A percentile compares a stretch with the other conserved stretches of the same genome.
Conservation (phyloP, 2,329 filamentous ascomycete species). For the Trichoderma sp. region DNA sequence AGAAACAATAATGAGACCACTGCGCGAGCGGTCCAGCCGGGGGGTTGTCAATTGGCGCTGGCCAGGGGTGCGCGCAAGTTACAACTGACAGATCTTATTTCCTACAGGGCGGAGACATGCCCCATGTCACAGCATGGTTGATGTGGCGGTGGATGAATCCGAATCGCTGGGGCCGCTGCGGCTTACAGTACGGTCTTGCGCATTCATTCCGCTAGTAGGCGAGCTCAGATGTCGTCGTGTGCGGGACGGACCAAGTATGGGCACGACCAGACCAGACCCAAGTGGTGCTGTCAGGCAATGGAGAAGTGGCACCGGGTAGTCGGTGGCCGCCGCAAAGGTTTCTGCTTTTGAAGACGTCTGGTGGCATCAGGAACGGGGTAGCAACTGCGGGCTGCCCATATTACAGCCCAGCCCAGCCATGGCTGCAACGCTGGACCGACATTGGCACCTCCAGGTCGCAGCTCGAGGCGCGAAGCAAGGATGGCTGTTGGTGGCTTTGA, state of each 20-base stretch:
- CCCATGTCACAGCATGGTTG: slow-evolving; percentile 18
- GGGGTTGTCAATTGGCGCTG: slow-evolving; percentile 16
- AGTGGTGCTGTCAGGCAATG: neutral
- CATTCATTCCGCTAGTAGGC: slow-evolving; percentile 12
- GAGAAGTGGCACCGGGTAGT: neutral
- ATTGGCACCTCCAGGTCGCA: slow-evolving; percentile 1
- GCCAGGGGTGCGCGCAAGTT: slow-evolving; percentile 20
- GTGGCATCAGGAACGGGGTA: neutral
- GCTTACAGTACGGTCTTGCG: slow-evolving; percentile 9
- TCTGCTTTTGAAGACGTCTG: neutral
- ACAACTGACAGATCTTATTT: slow-evolving; percentile 31
- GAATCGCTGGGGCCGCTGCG: slow-evolving; percentile 28
- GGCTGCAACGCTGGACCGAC: neutral
- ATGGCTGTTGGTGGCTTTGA: slow-evolving; percentile 14
- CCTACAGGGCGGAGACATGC: slow-evolving; percentile 23
- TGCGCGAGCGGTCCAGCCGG: slow-evolving; percentile 17
- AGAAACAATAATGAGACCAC: slow-evolving; percentile 20
- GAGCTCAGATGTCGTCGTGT: slow-evolving; percentile 1
- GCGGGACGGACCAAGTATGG: neutral
- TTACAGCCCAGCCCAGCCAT: neutral
- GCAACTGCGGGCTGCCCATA: neutral
- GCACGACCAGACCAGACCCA: neutral
- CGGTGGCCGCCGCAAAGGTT: neutral
- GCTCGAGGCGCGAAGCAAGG: slow-evolving; percentile 7
- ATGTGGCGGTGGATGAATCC: slow-evolving; percentile 29